Evolutionary conservation across 164 flowering plant genomes (phyloP).

Genomic region (Vitis rupestris): DNA sequence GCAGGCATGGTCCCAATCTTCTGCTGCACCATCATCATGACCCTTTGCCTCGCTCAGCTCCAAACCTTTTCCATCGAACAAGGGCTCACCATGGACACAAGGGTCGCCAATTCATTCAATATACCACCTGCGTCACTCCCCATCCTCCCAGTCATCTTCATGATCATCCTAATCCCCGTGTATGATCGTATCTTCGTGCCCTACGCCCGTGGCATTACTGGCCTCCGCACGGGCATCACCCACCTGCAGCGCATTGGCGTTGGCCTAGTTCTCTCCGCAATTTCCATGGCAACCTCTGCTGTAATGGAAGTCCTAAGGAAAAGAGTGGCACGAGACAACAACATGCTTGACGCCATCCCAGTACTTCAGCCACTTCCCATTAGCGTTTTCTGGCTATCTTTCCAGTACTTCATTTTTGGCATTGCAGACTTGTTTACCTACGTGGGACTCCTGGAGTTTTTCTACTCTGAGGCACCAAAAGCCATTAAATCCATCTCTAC

Average conservation of each 20-base stretch:
- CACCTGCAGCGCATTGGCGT: slow-evolving; percentile 55
- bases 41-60: slow-evolving; percentile 63
- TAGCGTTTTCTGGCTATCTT: slow-evolving; percentile 41
- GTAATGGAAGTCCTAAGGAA: slow-evolving; percentile 44
- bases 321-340: slow-evolving; percentile 27
- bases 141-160: slow-evolving; percentile 41
- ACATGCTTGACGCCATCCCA: slow-evolving; percentile 45
- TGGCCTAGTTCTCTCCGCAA: slow-evolving; percentile 41
- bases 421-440: slow-evolving; percentile 60
- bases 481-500: slow-evolving; percentile 44
- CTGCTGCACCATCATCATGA: slow-evolving; percentile 52
- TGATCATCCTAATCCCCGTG: slow-evolving; percentile 41
- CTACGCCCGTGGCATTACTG: slow-evolving; percentile 30
- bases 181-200: slow-evolving; percentile 49
- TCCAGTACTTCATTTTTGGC: slow-evolving; percentile 59
- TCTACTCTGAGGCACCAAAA: slow-evolving; percentile 55
- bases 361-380: slow-evolving; percentile 46
- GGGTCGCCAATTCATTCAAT: slow-evolving; percentile 24
- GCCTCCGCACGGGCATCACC: slow-evolving; percentile 46
- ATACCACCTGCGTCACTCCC: slow-evolving; percentile 60
- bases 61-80: slow-evolving; percentile 63
- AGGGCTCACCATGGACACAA: slow-evolving; percentile 56
- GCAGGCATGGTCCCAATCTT: slow-evolving; percentile 49
- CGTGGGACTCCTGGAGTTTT: slow-evolving; percentile 52
- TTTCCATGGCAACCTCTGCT: slow-evolving; percentile 51